Evolutionary conservation across 2,329 filamentous ascomycete species (phyloP), one percentile per base, ranked within the genome.

Genomic region (Trichoderma koningii): DNA sequence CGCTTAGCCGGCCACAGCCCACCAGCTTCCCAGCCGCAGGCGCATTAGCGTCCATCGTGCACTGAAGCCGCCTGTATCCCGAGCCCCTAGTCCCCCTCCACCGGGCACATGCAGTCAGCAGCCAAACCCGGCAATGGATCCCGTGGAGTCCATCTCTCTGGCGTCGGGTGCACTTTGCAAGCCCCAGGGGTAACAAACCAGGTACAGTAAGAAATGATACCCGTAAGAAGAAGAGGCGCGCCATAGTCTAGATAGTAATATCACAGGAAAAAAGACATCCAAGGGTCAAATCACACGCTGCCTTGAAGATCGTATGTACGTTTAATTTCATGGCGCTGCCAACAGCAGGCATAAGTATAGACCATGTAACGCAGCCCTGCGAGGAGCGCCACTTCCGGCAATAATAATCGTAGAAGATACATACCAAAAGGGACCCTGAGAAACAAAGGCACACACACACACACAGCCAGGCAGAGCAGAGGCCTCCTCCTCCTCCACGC

Each of bases 21-120:
- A 55, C 55, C 28, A 19, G 55, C 44, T 28, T 28, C 44, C 30
- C 7, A 30, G 30, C 30, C 34, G 3, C 34, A 38, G 48, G 55
- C 55, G 55, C 55, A 59, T 59, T 59, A 59, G 55, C 55, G 55
- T 23, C 45, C 28, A 23, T 17, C 23, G 55, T 45, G 44, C 55
- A 48, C 55, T 50, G 21, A n/a, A 59, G n/a, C 44, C 45, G 41
- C 41, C 41, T 56, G 30, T 53, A 38, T 41, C 19, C 30, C 51
- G 12, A 19, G 38, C 53, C 19, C 19, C 38, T 12, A 21, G 41
- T 14, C 38, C 38, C 38, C 41, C 23, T 30, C 41, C 23, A 17
- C 19, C 3, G 48, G 28, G 7, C 23, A 50, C 48, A 51, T 28
- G 48, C n/a, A 14, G 5, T 19, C 26, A 44, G 34, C 34, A 38